A percentile compares a stretch with the other conserved stretches of the same genome.
Evolutionary conservation across 179 eudicot species (phyloP).

Genomic region (Gypsophila paniculata): DNA sequence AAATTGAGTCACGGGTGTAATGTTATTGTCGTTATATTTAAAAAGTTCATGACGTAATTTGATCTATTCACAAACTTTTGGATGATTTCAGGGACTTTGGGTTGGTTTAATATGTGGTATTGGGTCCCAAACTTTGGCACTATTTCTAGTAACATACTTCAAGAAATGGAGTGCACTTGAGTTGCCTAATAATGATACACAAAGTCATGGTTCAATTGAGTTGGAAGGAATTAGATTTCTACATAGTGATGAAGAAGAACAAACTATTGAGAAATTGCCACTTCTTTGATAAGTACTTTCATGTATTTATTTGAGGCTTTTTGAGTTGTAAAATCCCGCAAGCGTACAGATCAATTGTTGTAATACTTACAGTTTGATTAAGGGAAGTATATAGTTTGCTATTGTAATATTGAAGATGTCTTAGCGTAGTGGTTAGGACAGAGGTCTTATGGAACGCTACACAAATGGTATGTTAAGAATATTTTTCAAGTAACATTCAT

Average conservation of each 20-base stretch:
- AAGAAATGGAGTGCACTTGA: slow-evolving; percentile 19
- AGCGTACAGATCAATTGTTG: no score
- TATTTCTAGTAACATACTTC: slow-evolving; percentile 14
- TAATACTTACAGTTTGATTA: no score
- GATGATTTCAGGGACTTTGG: slow-evolving; percentile 19
- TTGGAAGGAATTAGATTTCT: slow-evolving; percentile 12
- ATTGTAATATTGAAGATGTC: no score
- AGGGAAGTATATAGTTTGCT: no score
- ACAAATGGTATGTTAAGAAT: no score
- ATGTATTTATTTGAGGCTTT: not conserved
- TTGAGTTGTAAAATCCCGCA: no score
- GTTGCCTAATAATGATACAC: slow-evolving; percentile 1
- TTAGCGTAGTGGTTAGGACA: no score
- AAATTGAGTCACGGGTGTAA: slow-evolving; percentile 29
- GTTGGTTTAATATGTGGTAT: slow-evolving; percentile 18
- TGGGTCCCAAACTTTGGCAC: slow-evolving; percentile 16
- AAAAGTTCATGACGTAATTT: no score
- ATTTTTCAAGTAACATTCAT: no score
- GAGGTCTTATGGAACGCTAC: no score
- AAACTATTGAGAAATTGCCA: slow-evolving; percentile 7
- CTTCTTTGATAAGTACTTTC: not conserved
- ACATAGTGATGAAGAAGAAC: slow-evolving; percentile 4
- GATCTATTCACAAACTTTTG: no score
- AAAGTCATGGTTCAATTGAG: slow-evolving; percentile 11
- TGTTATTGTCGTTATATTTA: slow-evolving; percentile 51